Evolutionary conservation across 441 rosid species (phyloP), one percentile per base, ranked within the genome.

Genomic region (Syzygium malaccense): DNA sequence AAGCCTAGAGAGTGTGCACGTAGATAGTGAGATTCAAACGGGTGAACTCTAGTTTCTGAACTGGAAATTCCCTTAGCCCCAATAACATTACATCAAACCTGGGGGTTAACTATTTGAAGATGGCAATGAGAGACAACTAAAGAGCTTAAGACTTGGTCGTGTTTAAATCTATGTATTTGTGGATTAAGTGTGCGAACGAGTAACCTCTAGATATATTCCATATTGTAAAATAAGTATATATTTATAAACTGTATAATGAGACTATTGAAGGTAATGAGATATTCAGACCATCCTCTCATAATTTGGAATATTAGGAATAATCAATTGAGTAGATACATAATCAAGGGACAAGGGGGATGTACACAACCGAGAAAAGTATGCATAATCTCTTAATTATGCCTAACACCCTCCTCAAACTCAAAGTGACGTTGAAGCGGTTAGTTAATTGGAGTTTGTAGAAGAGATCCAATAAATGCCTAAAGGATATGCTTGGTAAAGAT

Each of bases 311-410:
- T 41, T n/a, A 75, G 25, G 51, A 75, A 75, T 41, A 75, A 37
- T 12, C 18, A 41, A 75, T 41, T 0, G 0, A 75, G 0, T 7
- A 75, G 0, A 41, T 23, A 41, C 15, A 26, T 75, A 75, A 75
- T 20, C 3, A 23, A 75, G 83, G 10, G 51, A 41, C n/a, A 41
- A 75, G 18, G 18, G 45, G 83, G 32, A 75, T 23, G 51, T 23
- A 23, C 49, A 20, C 80, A 37, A 3, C 20, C 49, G 23, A 68
- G 80, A 66, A 66, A 33, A 17, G 37, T 66, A 66, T 32, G 14
- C 45, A 66, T 33, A 33, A 71, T 68, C 48, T 68, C 15, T 7
- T 20, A 71, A 5, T 71, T 20, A 1, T 37, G n/a, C 17, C 51
- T 71, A 71, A 45, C 17, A 37, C n/a, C n/a, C 51, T 71, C n/a